Percentiles rank a stretch among this genome's conserved stretches.
phyloP scores from a whole-genome alignment of 169 alveolate species.

The Theileria sp. region DNA sequence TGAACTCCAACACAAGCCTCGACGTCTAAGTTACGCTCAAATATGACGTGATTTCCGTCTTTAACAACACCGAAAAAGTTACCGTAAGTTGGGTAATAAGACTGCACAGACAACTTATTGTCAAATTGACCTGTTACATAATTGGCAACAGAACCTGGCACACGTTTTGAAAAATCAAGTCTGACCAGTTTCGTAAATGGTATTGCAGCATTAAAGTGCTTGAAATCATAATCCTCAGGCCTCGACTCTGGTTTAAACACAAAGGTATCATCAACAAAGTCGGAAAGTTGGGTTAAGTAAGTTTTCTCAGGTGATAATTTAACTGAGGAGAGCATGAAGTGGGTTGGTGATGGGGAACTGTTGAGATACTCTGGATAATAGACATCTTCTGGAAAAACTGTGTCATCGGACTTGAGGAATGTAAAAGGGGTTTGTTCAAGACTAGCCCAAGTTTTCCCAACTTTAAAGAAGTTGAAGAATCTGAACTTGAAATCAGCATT shows the following conservation, averaged over 20 bases:
- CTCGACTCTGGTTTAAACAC: background rate
- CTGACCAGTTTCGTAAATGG: background rate
- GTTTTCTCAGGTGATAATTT: no score
- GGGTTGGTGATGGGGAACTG: background rate
- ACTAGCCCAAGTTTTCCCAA: background rate
- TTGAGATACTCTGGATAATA: background rate
- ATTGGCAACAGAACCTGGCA: background rate
- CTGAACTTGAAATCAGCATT: background rate
- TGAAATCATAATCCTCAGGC: background rate
- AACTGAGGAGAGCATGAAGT: background rate
- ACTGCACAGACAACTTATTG: background rate
- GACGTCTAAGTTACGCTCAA: background rate
- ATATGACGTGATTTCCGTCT: background rate
- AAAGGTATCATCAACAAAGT: background rate
- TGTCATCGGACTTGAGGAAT: background rate
- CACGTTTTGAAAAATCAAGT: conserved; percentile 3
- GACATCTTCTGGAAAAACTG: background rate
- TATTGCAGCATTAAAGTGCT: background rate
- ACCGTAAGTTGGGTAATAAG: background rate
- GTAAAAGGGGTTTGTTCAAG: background rate
- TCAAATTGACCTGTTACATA: background rate
- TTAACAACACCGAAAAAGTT: background rate
- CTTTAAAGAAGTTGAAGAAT: background rate
- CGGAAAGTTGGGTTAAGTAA: background rate
- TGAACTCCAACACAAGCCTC: conserved; percentile 14